Evolutionary conservation across 2,329 filamentous ascomycete species (phyloP).

Genomic region (Colletotrichum sp.): DNA sequence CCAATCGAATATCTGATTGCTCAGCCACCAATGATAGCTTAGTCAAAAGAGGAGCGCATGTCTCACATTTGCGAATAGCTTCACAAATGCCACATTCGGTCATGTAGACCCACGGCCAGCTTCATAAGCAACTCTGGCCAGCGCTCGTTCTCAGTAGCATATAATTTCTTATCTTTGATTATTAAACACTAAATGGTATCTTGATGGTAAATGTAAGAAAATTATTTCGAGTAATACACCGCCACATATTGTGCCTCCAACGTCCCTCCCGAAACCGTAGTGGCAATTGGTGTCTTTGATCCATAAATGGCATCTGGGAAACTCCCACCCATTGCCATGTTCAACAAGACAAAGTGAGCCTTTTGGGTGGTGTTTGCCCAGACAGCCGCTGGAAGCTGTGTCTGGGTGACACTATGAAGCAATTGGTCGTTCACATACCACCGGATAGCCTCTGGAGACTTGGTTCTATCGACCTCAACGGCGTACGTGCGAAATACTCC

Average conservation of each 20-base stretch:
- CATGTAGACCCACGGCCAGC: not conserved
- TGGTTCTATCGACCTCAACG: slow-evolving; percentile 36
- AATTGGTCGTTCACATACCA: slow-evolving; percentile 53
- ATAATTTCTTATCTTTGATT: not conserved
- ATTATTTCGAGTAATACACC: not conserved
- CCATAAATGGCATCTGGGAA: slow-evolving; percentile 36
- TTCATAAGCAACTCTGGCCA: no score
- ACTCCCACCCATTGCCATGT: slow-evolving; percentile 43
- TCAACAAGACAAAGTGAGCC: slow-evolving; percentile 39
- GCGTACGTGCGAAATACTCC: slow-evolving; percentile 31
- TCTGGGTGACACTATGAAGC: slow-evolving; percentile 45
- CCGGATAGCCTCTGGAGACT: slow-evolving; percentile 45
- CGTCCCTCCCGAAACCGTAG: not conserved
- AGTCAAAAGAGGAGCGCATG: not conserved
- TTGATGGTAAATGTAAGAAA: not conserved
- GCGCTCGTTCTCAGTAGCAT: no score
- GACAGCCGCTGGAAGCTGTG: slow-evolving; percentile 28
- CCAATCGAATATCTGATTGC: not conserved
- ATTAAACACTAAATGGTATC: not conserved
- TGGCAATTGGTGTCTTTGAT: not conserved
- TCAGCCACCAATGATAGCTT: not conserved
- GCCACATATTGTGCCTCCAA: not conserved
- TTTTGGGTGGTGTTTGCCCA: slow-evolving; percentile 35
- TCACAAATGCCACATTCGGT: not conserved
- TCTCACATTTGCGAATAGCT: not conserved